Base-by-base conservation (phyloP, 179 eudicot genomes). In the Beta macrorhiza region DNA sequence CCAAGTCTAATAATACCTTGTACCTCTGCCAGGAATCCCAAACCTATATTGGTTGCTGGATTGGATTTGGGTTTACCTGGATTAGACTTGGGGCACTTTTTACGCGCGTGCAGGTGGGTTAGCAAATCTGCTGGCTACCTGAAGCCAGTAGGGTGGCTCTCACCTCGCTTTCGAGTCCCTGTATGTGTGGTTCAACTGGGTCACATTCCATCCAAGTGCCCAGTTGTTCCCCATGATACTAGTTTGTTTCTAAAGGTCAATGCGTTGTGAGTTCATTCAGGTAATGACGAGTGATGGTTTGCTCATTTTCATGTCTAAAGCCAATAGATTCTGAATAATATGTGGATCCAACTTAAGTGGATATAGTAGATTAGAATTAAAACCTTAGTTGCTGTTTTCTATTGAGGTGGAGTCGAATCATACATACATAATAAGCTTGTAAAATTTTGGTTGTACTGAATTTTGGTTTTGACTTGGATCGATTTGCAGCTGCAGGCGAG, bases 1-100 rank as follows among this genome's bases (percentile, higher is more conserved):
- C 32, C 52, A 57, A 75, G 78, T 56, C 67, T 10, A 58, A 75
- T 55, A 17, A 44, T 44, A 44, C 29, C 77, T 71, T 47, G 53
- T 65, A 65, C 82, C 51, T 83, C 64, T 83, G 75, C 83, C 81
- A 65, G 81, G 79, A 81, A 72, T 80, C 81, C 86, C 83, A 65
- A 81, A 81, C 76, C 83, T 81, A 13, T 25, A 47, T 37, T 63
- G 74, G 78, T 75, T 57, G 52, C 78, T 58, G 65, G 51, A 75
- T 57, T 78, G 57, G 84, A 77, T 77, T 77, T 77, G 84, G 84
- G 68, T 77, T 76, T 73, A 72, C 70, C 81, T 72, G 78, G 78
- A 53, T 63, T 78, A 77, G 79, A 73, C 80, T 65, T 79, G 75
- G 79, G 74, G 45, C 22, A 64, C 65, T 16, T 80, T 29, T 53